Conservation (phyloP, 805 yeast genomes). For the Monosporozyma siamensis region DNA sequence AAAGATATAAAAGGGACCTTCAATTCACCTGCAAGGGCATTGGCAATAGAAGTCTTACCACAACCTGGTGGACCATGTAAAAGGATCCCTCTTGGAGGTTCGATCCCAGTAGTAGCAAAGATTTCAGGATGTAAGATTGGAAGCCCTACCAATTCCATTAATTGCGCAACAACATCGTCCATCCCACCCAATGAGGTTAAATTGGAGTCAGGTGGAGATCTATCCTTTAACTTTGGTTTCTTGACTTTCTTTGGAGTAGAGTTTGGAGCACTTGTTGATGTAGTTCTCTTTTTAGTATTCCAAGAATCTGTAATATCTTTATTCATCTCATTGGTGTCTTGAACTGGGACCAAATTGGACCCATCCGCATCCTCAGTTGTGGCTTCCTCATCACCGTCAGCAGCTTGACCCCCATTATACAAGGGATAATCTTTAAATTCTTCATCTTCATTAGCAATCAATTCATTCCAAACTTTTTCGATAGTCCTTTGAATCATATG, state of each 20-base stretch:
- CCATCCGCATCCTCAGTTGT: conserved; percentile 27
- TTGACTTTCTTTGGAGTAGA: conserved; percentile 23
- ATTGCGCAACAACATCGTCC: conserved; percentile 71
- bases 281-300: conserved; percentile 49
- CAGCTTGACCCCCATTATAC: conserved; percentile 16
- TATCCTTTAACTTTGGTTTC: conserved; percentile 42
- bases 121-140: conserved; percentile 94
- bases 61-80: conserved; percentile 99
- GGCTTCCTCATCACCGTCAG: conserved; percentile 23
- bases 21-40: conserved; percentile 90
- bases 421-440: conserved; percentile 34
- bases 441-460: conserved; percentile 52
- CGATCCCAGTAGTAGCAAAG: conserved; percentile 77
- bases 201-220: conserved; percentile 60
- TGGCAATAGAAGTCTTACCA: conserved; percentile 94
- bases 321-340: conserved; percentile 61
- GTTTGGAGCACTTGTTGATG: conserved; percentile 28
- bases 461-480: conserved; percentile 45
- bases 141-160: conserved; percentile 83
- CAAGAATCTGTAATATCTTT: conserved; percentile 68
- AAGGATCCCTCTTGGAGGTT: conserved; percentile 88
- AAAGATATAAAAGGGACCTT: conserved; percentile 86
- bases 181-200: conserved; percentile 82
- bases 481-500: conserved; percentile 53
- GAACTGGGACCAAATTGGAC: conserved; percentile 52